Base-by-base conservation (phyloP, 2,329 filamentous ascomycete species). In the Zasmidium citrigriseum region DNA sequence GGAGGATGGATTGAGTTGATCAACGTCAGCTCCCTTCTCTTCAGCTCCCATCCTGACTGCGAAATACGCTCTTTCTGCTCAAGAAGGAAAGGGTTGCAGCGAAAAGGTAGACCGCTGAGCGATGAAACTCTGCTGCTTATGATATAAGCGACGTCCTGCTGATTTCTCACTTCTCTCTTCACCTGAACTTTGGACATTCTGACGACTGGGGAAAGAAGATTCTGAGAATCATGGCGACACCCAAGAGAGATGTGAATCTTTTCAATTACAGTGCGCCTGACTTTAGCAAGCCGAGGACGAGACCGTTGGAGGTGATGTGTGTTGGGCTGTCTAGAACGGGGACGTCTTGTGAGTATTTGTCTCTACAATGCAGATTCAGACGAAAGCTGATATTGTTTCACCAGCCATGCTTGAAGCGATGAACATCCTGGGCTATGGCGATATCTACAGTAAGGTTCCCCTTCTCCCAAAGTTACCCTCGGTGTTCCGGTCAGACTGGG, bases 341-440 rank as follows among this genome's bases (percentile, higher is more conserved):
- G 14, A 57, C 54, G 18, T 22, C 46, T 24, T 52, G 50, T 44
- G n/a, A 24, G 34, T 52, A 10, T 38, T 10, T 5, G 16, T 46
- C 41, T 41, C 12, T 21, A 22, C 45, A 12, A 4, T 24, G 4
- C 4, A 47, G 20, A 22, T 11, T 47, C n/a, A 18, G 16, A 21
- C 22, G n/a, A 23, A 50, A 25, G 4, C 48, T 51, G 48, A 51
- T 27, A 7, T 38, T 14, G 12, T 5, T 25, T 18, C 22, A 18
- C 3, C 27, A 52, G 50, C 47, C n/a, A 57, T 57, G 38, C 47
- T 57, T n/a, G 54, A 52, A 57, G 54, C 54, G 11, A 52, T 52
- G 54, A 52, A 51, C 10, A 52, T 18, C 24, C 18, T 57, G 20
- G 54, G 54, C 48, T 56, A 50, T 22, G 54, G 54, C 10, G 46